Evolutionary conservation across 2,329 filamentous ascomycete genomes (phyloP).

Genomic region (Arthrobotrys megalospora): DNA sequence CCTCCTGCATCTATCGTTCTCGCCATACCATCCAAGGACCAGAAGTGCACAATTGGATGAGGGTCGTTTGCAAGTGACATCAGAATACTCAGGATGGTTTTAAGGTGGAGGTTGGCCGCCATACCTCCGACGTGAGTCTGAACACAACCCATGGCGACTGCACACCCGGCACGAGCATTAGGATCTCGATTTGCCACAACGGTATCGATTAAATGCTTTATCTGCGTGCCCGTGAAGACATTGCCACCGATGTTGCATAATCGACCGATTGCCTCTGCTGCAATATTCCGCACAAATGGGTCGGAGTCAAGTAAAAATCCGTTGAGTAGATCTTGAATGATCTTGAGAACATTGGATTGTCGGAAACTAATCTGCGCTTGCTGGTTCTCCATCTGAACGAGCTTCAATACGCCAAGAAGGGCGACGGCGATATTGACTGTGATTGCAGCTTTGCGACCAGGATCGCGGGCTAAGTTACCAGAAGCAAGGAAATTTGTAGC

Average conservation of each 20-base stretch:
- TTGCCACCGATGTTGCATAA: constrained; percentile 90
- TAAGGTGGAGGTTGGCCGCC: constrained; percentile 95
- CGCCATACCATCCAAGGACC: constrained; percentile 90
- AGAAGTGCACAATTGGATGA: constrained; percentile 95
- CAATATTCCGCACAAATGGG: constrained; percentile 86
- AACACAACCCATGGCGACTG: constrained; percentile 91
- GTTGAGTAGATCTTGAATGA: constrained; percentile 77
- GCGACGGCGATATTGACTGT: constrained; percentile 90
- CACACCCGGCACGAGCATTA: constrained; percentile 91
- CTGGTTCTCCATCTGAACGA: constrained; percentile 74
- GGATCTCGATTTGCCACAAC: constrained; percentile 96
- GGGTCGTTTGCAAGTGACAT: constrained; percentile 97
- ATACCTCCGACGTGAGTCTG: constrained; percentile 97
- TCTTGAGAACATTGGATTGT: constrained; percentile 64
- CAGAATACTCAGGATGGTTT: constrained; percentile 97
- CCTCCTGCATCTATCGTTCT: constrained; percentile 92
- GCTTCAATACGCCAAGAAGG: constrained; percentile 83
- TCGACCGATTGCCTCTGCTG: constrained; percentile 86
- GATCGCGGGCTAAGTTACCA: constrained; percentile 83
- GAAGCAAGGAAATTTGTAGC: constrained; percentile 90
- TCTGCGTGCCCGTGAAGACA: constrained; percentile 87
- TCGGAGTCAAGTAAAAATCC: constrained; percentile 86
- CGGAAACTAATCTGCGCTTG: constrained; percentile 60
- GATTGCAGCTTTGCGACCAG: constrained; percentile 89
- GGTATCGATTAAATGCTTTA: constrained; percentile 92